Evolutionary conservation across 1,139 yeast genomes (phyloP), one percentile per base, ranked within the genome.

Genomic region (Yamadazyma atmosphaerica): DNA sequence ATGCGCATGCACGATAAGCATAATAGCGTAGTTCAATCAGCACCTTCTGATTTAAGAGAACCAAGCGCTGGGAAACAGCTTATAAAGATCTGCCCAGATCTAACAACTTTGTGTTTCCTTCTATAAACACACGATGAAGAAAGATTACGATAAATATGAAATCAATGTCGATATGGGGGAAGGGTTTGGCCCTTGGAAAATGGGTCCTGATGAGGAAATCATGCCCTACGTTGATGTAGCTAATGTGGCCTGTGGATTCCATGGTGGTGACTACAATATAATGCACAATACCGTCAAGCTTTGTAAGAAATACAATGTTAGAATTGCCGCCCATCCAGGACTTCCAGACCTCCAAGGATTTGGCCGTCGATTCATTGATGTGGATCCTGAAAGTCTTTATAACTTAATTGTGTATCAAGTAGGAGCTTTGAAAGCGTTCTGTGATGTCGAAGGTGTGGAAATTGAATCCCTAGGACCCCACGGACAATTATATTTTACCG

Each of bases 141-240:
- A 19, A 18, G 2, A 25, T 3, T 37, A 22, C 31, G 40, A 37
- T 10, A 47, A 47, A 31, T 53, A 45, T 44, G 62, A 55, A 38
- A 55, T 60, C 35, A 56, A 56, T 19, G 53, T 60, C 43, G 65
- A 60, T 41, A 60, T 60, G 63, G 65, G 65, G 5, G 68, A 62
- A 52, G 68, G 66, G 1, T 63, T 44, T 44, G 68, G 68, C 9
- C 52, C 48, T 21, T 62, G 60, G 54, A 55, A 49, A 32, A 51
- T 63, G 55, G 68, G 63, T 1, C 65, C 65, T 3, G 68, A 62
- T 43, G 65, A 58, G 17, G 65, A 61, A 24, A 58, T 63, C 30
- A 58, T 62, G 62, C 65, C 64, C 7, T 43, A 46, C 14, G 60
- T 62, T 33, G 65, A 61, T 43, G 53, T 53, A 17, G 68, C 68